phyloP scores from a whole-genome alignment of 768 basidiomycete species.

The Tulasnella sp. region DNA sequence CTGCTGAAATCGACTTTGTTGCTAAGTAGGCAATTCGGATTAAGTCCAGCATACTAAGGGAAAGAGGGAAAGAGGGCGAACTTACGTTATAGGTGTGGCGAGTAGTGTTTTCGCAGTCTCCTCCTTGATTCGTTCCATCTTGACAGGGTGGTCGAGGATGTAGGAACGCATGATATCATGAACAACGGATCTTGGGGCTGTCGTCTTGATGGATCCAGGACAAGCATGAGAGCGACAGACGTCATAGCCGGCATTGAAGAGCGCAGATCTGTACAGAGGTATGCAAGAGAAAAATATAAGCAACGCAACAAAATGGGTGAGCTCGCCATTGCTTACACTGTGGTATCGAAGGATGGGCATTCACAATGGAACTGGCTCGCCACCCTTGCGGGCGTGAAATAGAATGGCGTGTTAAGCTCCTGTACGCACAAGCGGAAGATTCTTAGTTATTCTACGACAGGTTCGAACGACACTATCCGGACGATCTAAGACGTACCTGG shows the following conservation, averaged over 20 bases:
- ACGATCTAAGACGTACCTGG: constrained; percentile 61
- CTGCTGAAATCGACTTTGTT: constrained; percentile 60
- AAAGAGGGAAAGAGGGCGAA: neutral
- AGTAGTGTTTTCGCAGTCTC: constrained; percentile 61
- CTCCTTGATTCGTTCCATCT: constrained; percentile 68
- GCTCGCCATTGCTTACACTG: constrained; percentile 45
- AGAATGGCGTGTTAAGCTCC: constrained; percentile 74
- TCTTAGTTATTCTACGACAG: too few species aligned
- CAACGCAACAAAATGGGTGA: neutral
- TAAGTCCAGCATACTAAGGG: constrained; percentile 8
- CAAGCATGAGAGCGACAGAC: constrained; percentile 87
- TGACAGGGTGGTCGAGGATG: constrained; percentile 73
- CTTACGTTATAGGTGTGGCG: constrained; percentile 57
- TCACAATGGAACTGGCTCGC: constrained; percentile 73
- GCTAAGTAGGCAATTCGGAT: constrained; percentile 28
- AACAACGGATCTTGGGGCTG: constrained; percentile 57
- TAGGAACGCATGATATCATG: constrained; percentile 81
- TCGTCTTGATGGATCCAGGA: constrained; percentile 85
- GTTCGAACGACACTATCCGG: too few species aligned
- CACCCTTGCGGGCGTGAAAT: constrained; percentile 74
- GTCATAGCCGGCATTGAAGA: constrained; percentile 73
- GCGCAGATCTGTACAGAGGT: constrained; percentile 53
- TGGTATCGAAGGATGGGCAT: constrained; percentile 62
- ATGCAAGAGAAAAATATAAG: neutral
- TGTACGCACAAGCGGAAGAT: constrained; percentile 32